Evolutionary conservation across 1,139 yeast genomes (phyloP).

Genomic region (Candida neerlandica): DNA sequence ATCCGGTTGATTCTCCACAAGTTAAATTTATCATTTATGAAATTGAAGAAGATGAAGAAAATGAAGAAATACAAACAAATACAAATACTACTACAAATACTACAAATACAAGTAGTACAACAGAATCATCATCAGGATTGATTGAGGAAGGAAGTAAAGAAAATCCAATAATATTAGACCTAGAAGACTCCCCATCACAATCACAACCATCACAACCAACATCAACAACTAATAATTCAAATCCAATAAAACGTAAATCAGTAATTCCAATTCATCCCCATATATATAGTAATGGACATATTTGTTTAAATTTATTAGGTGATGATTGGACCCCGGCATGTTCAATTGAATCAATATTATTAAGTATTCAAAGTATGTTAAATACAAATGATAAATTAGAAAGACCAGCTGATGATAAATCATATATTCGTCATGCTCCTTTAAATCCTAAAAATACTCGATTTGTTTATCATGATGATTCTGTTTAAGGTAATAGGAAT

Average conservation of each 20-base stretch:
- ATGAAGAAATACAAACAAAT: conserved; percentile 15
- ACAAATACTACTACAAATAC: not conserved
- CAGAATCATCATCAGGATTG: not conserved
- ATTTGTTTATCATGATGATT: conserved; percentile 62
- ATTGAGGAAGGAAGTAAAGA: not conserved
- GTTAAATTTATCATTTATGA: conserved; percentile 50
- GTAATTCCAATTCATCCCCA: conserved; percentile 70
- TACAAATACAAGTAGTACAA: not conserved
- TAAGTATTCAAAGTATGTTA: conserved; percentile 70
- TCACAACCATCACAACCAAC: not conserved
- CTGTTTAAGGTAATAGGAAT: conserved; percentile 18
- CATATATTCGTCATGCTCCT: conserved; percentile 56
- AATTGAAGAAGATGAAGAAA: conserved; percentile 11
- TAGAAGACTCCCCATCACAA: too few species aligned
- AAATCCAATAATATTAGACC: not conserved
- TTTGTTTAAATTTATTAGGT: conserved; percentile 65
- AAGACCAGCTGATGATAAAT: conserved; percentile 57
- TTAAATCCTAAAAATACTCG: conserved; percentile 52
- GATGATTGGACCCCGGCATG: conserved; percentile 77
- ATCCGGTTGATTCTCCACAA: conserved; percentile 68
- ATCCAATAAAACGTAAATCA: conserved; percentile 20
- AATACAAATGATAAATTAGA: conserved; percentile 47
- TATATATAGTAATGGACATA: conserved; percentile 73
- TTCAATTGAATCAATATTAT: conserved; percentile 51
- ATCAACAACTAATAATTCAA: conserved; percentile 5